These are phyloP conservation scores for Fusarium anguioides DNA, from an alignment of 2,329 filamentous ascomycete species.

Conservation along the genomic window DNA sequence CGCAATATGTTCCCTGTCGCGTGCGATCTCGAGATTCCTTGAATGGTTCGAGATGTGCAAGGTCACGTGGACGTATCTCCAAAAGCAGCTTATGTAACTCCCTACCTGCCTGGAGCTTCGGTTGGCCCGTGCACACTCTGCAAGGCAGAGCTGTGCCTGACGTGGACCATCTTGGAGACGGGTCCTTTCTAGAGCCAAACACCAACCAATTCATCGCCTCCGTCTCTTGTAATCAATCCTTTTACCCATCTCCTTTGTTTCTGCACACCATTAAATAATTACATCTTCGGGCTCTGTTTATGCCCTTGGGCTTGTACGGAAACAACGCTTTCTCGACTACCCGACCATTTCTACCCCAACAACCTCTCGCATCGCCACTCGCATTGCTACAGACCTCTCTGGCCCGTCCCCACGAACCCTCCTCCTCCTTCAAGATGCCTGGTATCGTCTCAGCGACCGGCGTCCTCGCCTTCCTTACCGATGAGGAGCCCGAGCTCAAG, in stretches of 20 bases:
- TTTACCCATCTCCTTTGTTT: constrained; percentile 18
- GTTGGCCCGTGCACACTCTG: constrained; percentile 44
- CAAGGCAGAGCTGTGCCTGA: constrained; percentile 59
- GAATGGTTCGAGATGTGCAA: not conserved
- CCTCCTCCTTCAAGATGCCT: constrained; percentile 72
- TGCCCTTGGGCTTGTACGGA: constrained; percentile 41
- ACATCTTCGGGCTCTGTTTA: constrained; percentile 25
- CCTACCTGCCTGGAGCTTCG: constrained; percentile 39
- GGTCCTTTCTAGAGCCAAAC: constrained; percentile 46
- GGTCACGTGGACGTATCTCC: constrained; percentile 14
- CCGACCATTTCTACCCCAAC: constrained; percentile 24
- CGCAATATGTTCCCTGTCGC: constrained; percentile 1
- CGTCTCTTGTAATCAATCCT: constrained; percentile 29
- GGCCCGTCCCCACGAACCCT: constrained; percentile 34
- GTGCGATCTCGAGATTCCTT: not conserved
- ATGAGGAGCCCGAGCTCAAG: constrained; percentile 93
- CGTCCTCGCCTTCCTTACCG: constrained; percentile 92
- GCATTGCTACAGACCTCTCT: constrained; percentile 27
- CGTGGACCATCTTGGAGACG: constrained; percentile 55
- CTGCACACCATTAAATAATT: constrained; percentile 10
- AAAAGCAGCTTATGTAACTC: constrained; percentile 35
- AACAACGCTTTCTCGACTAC: constrained; percentile 25
- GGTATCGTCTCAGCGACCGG: constrained; percentile 94
- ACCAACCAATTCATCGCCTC: constrained; percentile 39
- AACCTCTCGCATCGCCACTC: constrained; percentile 37